Evolutionary conservation across 2,329 filamentous ascomycete genomes (phyloP).

Genomic region (Cercospora sojina): DNA sequence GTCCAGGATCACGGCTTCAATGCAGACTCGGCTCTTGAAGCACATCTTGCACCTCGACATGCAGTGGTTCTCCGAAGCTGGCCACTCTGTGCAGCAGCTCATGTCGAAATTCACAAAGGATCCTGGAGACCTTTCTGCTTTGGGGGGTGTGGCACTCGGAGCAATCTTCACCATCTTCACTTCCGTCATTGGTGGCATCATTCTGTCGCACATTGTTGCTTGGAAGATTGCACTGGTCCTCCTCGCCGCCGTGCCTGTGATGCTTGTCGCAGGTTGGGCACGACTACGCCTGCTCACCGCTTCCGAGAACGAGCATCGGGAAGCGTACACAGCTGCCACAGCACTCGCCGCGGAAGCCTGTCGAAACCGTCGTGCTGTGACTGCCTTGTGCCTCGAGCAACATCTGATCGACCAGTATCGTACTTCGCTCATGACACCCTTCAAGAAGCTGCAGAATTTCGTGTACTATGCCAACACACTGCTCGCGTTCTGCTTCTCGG

Average conservation of each 20-base stretch:
- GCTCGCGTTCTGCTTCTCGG: conserved; percentile 46
- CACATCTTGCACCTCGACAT: conserved; percentile 58
- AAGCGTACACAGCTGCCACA: conserved; percentile 63
- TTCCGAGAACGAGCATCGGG: conserved; percentile 63
- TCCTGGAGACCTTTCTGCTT: conserved; percentile 48
- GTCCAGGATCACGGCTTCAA: conserved; percentile 46
- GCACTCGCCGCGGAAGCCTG: conserved; percentile 67
- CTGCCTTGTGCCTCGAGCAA: conserved; percentile 45
- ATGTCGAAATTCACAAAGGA: conserved; percentile 51
- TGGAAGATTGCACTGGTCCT: conserved; percentile 55
- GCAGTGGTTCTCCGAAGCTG: conserved; percentile 48
- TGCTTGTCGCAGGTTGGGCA: conserved; percentile 49
- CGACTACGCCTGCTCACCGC: conserved; percentile 52
- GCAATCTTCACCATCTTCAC: conserved; percentile 52
- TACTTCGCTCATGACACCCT: conserved; percentile 42
- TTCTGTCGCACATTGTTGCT: conserved; percentile 49
- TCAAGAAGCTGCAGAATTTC: conserved; percentile 43
- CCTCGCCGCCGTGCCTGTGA: conserved; percentile 50
- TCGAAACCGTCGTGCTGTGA: conserved; percentile 62
- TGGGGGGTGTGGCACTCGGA: conserved; percentile 52
- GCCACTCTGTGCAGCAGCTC: conserved; percentile 46
- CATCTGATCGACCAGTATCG: conserved; percentile 42
- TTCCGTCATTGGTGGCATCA: conserved; percentile 49
- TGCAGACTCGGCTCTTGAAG: conserved; percentile 49
- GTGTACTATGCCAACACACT: conserved; percentile 44